phyloP scores from a whole-genome alignment of 768 basidiomycete genomes.

The Lactifluus pinguis region DNA sequence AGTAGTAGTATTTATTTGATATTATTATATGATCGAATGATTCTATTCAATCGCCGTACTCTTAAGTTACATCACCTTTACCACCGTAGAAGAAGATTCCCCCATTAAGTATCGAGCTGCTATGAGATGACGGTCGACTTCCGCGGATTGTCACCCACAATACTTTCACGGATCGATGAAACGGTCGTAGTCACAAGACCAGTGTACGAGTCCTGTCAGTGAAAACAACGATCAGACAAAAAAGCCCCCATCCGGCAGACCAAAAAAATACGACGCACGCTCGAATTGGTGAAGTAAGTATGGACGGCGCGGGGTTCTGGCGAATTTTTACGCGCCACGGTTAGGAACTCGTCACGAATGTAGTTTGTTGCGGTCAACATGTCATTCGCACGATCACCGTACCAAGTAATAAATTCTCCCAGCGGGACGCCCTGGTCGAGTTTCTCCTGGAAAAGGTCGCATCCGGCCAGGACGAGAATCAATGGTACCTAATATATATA shows the following conservation, averaged over 20 bases:
- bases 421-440: constrained; percentile 47
- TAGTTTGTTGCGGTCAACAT: constrained; percentile 47
- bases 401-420: constrained; percentile 52
- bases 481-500: constrained; percentile 18
- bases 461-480: constrained; percentile 35
- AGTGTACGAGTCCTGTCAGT: no score
- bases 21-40: no score
- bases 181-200: not conserved
- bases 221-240: no score
- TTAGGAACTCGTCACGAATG: constrained; percentile 7
- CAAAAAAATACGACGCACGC: not conserved
- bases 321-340: not conserved
- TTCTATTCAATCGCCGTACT: no score
- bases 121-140: not conserved
- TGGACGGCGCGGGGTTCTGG: not conserved
- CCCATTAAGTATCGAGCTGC: no score
- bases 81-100: no score
- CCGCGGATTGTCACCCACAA: not conserved
- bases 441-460: constrained; percentile 58
- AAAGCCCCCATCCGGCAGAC: no score
- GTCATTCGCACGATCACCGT: constrained; percentile 62
- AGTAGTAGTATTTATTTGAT: no score
- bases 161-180: not conserved
- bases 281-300: not conserved
- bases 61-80: no score